Evolutionary conservation across 2,329 filamentous ascomycete genomes (phyloP).

Genomic region (Colletotrichum paranaense): DNA sequence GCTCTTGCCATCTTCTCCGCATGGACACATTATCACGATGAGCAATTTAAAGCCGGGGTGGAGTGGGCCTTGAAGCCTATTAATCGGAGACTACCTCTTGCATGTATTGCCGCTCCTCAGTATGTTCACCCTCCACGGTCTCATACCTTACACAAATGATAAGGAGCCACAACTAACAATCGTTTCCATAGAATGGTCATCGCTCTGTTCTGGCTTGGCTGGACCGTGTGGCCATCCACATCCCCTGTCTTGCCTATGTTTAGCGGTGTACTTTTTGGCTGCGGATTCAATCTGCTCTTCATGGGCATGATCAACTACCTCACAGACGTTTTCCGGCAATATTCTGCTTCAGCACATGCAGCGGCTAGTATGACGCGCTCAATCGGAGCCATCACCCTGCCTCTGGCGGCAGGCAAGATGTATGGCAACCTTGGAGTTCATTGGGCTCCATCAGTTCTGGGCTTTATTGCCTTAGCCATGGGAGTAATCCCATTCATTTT

Average conservation of each 20-base stretch:
- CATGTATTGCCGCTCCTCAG: slow-evolving; percentile 71
- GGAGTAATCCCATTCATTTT: slow-evolving; percentile 47
- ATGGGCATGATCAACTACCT: slow-evolving; percentile 50
- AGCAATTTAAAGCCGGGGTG: slow-evolving; percentile 39
- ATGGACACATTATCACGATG: slow-evolving; percentile 44
- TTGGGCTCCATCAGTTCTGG: slow-evolving; percentile 49
- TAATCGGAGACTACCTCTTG: slow-evolving; percentile 51
- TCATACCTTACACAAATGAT: background rate
- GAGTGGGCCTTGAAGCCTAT: slow-evolving; percentile 47
- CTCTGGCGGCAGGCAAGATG: slow-evolving; percentile 47
- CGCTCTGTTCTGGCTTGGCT: slow-evolving; percentile 70
- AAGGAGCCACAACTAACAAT: background rate
- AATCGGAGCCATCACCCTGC: slow-evolving; percentile 45
- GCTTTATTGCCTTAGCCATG: slow-evolving; percentile 44
- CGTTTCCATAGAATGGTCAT: slow-evolving; percentile 57
- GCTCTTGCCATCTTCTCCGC: slow-evolving; percentile 34
- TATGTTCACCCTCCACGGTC: slow-evolving; percentile 47
- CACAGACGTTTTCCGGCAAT: slow-evolving; percentile 46
- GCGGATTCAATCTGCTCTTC: slow-evolving; percentile 47
- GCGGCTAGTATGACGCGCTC: slow-evolving; percentile 48
- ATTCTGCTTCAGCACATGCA: slow-evolving; percentile 49
- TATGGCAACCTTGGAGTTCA: slow-evolving; percentile 46
- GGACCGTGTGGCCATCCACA: slow-evolving; percentile 59
- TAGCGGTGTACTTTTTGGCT: slow-evolving; percentile 56
- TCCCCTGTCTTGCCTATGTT: slow-evolving; percentile 51